A percentile compares a stretch with the other conserved stretches of the same genome.
These are phyloP conservation scores for Phytophthora meadii DNA, from an alignment of 352 stramenopile species.

Conservation along the genomic window DNA sequence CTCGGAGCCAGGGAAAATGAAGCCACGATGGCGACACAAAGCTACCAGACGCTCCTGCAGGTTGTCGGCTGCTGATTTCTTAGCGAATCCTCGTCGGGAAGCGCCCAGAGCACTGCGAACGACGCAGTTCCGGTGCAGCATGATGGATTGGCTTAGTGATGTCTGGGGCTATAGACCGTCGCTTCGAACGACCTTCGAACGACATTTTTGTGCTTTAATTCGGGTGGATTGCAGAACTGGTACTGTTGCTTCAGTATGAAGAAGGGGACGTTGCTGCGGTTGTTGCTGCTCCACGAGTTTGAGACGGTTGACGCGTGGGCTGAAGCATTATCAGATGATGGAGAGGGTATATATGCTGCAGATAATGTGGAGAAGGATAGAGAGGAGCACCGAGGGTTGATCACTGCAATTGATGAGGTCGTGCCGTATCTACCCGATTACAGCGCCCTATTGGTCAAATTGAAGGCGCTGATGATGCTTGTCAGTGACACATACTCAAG, in stretches of 20 bases:
- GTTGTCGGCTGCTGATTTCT: conserved; percentile 35
- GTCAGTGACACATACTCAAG: conserved; percentile 27
- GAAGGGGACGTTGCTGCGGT: conserved; percentile 28
- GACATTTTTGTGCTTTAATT: not conserved
- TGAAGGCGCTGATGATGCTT: conserved; percentile 45
- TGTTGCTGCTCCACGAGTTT: conserved; percentile 34
- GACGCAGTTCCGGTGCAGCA: conserved; percentile 11
- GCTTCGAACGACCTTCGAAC: not conserved
- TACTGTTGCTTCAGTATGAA: not conserved
- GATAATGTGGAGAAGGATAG: not conserved
- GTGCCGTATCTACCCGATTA: conserved; percentile 63
- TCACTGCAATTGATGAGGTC: conserved; percentile 36
- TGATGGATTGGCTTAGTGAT: not conserved
- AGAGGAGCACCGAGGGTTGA: conserved; percentile 10
- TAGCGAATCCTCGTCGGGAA: conserved; percentile 44
- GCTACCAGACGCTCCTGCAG: conserved; percentile 80
- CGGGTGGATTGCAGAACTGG: not conserved
- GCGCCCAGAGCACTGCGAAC: conserved; percentile 5
- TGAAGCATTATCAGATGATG: conserved; percentile 4
- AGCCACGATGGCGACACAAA: conserved; percentile 91
- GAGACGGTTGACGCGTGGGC: conserved; percentile 37
- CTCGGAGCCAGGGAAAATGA: conserved; percentile 95
- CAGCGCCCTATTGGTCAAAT: conserved; percentile 34
- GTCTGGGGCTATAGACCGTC: not conserved
- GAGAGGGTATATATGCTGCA: not conserved